A percentile compares a stretch with the other conserved stretches of the same genome.
phyloP scores from a whole-genome alignment of 352 stramenopile genomes.

The Plasmopara muralis region DNA sequence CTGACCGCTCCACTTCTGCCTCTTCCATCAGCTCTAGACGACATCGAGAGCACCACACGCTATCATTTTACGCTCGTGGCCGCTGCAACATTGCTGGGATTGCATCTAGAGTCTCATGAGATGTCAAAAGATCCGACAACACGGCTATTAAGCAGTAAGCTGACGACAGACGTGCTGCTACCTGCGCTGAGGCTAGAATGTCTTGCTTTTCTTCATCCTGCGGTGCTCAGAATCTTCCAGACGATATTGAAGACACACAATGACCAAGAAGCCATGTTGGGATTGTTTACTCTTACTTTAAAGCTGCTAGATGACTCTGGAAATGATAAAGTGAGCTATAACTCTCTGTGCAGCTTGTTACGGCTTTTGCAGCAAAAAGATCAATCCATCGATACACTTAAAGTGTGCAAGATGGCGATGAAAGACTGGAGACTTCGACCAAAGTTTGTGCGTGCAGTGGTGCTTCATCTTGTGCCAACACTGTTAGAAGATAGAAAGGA shows the following conservation, averaged over 20 bases:
- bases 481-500: conserved; percentile 19
- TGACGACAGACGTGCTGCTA: conserved; percentile 27
- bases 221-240: conserved; percentile 22
- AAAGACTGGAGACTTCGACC: conserved; percentile 29
- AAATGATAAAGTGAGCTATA: conserved; percentile 24
- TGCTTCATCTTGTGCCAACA: conserved; percentile 39
- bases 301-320: conserved; percentile 5
- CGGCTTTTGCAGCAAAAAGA: conserved; percentile 23
- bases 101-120: conserved; percentile 16
- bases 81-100: conserved; percentile 19
- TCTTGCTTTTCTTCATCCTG: conserved; percentile 24
- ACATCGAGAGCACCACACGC: conserved; percentile 14
- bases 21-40: conserved; percentile 16
- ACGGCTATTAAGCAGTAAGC: conserved; percentile 5
- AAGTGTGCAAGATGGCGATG: conserved; percentile 38
- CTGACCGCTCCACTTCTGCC: conserved; percentile 35
- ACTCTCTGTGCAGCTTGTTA: conserved; percentile 42
- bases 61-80: conserved; percentile 48
- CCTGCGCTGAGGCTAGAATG: conserved; percentile 22
- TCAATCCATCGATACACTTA: conserved; percentile 13
- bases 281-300: conserved; percentile 10
- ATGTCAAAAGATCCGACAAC: neutral
- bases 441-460: conserved; percentile 41
- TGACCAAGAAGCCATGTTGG: neutral
- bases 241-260: conserved; percentile 13